Conservation (phyloP, 257 asterid genomes). For the Solanum pennellii region DNA sequence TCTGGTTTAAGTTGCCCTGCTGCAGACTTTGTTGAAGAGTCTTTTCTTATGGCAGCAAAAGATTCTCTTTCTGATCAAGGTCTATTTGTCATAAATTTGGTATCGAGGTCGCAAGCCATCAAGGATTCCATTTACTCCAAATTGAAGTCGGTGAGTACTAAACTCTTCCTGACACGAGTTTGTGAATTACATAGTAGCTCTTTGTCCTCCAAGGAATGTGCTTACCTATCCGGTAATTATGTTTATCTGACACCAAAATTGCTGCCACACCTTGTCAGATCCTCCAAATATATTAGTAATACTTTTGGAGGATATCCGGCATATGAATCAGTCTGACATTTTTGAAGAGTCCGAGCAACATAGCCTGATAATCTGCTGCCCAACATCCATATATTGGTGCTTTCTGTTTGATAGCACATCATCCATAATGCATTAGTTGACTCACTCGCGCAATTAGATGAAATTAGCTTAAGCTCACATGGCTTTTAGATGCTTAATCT, state of each 20-base stretch:
- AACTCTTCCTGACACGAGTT: too few species aligned
- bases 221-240: not conserved
- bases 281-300: not conserved
- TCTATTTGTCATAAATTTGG: constrained; percentile 64
- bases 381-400: not conserved
- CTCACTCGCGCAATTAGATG: not conserved
- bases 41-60: constrained; percentile 54
- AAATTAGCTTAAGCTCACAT: not conserved
- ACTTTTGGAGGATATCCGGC: not conserved
- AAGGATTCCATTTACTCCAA: constrained; percentile 50
- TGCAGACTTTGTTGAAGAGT: constrained; percentile 61
- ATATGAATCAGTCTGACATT: not conserved
- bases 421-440: not conserved
- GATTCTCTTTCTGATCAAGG: constrained; percentile 71
- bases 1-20: constrained; percentile 90
- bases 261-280: not conserved
- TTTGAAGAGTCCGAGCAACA: not conserved
- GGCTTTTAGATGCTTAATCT: not conserved
- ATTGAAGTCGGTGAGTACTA: constrained; percentile 39
- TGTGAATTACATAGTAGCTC: too few species aligned
- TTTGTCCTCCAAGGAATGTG: not conserved
- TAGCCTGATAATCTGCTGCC: not conserved
- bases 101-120: constrained; percentile 67
- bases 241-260: not conserved
- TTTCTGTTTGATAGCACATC: not conserved